A percentile compares a stretch with the other conserved stretches of the same genome.
These are phyloP conservation scores for Hyphopichia buzzinii DNA, from an alignment of 1,139 yeast species.

Conservation along the genomic window DNA sequence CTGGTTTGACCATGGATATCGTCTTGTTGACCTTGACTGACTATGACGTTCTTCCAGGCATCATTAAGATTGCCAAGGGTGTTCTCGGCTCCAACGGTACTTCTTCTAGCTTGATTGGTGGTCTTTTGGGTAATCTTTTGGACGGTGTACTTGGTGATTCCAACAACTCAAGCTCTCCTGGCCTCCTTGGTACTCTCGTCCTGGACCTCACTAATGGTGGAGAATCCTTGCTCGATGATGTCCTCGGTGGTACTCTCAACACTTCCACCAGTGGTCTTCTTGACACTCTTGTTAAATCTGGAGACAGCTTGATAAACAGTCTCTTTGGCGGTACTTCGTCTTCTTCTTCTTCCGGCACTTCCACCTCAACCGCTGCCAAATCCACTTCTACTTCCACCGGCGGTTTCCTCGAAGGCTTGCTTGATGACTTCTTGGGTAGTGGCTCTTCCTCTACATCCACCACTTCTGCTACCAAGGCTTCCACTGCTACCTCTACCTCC, in stretches of 20 bases:
- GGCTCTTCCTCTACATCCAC: background rate
- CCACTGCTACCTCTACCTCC: slow-evolving; percentile 1
- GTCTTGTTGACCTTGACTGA: slow-evolving; percentile 24
- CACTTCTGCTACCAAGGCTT: slow-evolving; percentile 4
- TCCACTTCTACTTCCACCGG: slow-evolving; percentile 1
- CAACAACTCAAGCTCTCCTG: slow-evolving; percentile 1
- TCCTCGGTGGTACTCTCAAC: background rate
- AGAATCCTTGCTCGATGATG: background rate
- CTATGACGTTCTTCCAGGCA: slow-evolving; percentile 19
- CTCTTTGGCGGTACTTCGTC: slow-evolving; percentile 1
- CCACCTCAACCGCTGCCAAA: slow-evolving; percentile 7
- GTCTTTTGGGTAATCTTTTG: slow-evolving; percentile 3
- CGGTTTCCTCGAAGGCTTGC: background rate
- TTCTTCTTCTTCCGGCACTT: slow-evolving; percentile 1
- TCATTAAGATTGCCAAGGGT: slow-evolving; percentile 16
- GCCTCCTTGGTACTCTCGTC: background rate
- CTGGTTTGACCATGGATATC: slow-evolving; percentile 28
- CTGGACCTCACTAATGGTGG: background rate
- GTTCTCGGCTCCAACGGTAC: slow-evolving; percentile 1
- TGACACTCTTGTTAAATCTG: background rate
- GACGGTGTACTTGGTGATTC: slow-evolving; percentile 2
- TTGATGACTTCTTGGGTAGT: background rate
- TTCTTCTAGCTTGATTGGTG: slow-evolving; percentile 6
- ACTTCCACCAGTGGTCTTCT: background rate
- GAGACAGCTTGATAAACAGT: background rate